Conservation (phyloP, 2,329 filamentous ascomycete genomes). For the Botrytis elliptica region DNA sequence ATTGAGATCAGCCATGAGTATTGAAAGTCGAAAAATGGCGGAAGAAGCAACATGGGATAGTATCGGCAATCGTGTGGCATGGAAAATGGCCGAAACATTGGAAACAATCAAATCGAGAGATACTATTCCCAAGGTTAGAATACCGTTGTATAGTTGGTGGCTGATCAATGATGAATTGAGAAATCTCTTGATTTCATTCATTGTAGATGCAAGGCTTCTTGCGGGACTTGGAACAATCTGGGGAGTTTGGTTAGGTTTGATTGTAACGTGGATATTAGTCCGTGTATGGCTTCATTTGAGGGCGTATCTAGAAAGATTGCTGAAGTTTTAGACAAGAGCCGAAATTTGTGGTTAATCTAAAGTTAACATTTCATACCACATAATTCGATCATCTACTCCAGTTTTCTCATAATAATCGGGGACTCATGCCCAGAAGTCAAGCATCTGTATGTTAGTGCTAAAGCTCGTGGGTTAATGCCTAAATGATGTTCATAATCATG, state of each 20-base stretch:
- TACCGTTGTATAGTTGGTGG: constrained; percentile 33
- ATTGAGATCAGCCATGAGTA: constrained; percentile 48
- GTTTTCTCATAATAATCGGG: too few species aligned
- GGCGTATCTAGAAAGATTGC: constrained; percentile 9
- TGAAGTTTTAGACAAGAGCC: constrained; percentile 15
- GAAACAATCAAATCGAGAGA: constrained; percentile 15
- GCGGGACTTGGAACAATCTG: constrained; percentile 34
- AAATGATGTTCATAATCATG: background rate
- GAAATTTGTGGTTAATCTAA: background rate
- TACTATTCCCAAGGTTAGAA: constrained; percentile 9
- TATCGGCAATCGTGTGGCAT: constrained; percentile 68
- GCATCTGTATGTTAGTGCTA: background rate
- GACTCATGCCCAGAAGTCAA: background rate
- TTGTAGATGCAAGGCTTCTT: constrained; percentile 29
- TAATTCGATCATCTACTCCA: background rate
- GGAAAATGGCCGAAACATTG: constrained; percentile 53
- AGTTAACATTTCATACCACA: too few species aligned
- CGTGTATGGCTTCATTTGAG: constrained; percentile 27
- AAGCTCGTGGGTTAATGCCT: too few species aligned
- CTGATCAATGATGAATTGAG: constrained; percentile 28
- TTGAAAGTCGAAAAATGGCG: constrained; percentile 53
- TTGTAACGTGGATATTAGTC: constrained; percentile 35
- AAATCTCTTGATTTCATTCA: constrained; percentile 23
- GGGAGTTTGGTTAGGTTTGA: constrained; percentile 35
- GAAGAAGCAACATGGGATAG: constrained; percentile 68